A percentile compares a stretch with the other conserved stretches of the same genome.
phyloP scores from a whole-genome alignment of 495 filamentous ascomycete species.

The Rusavskia elegans region DNA sequence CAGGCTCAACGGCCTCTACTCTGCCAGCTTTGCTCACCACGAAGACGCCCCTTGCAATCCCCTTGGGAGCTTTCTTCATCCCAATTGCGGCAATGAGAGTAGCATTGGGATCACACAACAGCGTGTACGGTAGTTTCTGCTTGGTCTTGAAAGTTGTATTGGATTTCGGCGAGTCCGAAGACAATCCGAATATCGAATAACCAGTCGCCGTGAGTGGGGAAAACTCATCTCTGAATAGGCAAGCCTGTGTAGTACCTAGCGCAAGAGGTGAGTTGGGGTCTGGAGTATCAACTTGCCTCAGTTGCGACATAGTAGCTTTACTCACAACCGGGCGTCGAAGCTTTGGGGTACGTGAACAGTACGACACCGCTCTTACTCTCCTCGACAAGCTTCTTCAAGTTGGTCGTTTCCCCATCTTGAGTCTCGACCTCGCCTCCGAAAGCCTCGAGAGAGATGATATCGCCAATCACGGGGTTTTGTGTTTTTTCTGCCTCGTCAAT shows the following conservation, averaged over 20 bases:
- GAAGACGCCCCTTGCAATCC: constrained; percentile 76
- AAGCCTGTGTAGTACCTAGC: constrained; percentile 79
- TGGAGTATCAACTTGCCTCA: background rate
- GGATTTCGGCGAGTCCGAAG: constrained; percentile 67
- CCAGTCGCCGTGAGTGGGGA: constrained; percentile 62
- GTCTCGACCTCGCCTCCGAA: constrained; percentile 79
- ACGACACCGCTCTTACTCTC: constrained; percentile 75
- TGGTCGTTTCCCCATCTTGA: constrained; percentile 65
- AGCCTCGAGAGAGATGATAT: constrained; percentile 44
- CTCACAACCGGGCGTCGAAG: constrained; percentile 91
- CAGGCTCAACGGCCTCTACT: constrained; percentile 24
- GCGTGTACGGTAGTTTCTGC: constrained; percentile 72
- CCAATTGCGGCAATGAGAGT: constrained; percentile 62
- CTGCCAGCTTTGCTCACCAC: constrained; percentile 58
- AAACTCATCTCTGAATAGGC: constrained; percentile 78
- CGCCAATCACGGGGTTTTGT: constrained; percentile 17
- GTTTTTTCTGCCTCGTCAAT: constrained; percentile 14
- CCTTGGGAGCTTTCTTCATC: constrained; percentile 56
- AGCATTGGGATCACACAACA: constrained; percentile 66
- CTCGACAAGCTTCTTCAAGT: constrained; percentile 59
- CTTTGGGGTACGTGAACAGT: constrained; percentile 90
- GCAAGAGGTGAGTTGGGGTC: background rate
- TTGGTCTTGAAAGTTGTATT: constrained; percentile 86
- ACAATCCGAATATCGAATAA: constrained; percentile 76
- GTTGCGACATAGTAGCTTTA: constrained; percentile 3